Percentiles rank a stretch among this genome's conserved stretches.
These are phyloP conservation scores for Lagenidium sp. DNA, from an alignment of 352 stramenopile genomes.

Conservation along the genomic window DNA sequence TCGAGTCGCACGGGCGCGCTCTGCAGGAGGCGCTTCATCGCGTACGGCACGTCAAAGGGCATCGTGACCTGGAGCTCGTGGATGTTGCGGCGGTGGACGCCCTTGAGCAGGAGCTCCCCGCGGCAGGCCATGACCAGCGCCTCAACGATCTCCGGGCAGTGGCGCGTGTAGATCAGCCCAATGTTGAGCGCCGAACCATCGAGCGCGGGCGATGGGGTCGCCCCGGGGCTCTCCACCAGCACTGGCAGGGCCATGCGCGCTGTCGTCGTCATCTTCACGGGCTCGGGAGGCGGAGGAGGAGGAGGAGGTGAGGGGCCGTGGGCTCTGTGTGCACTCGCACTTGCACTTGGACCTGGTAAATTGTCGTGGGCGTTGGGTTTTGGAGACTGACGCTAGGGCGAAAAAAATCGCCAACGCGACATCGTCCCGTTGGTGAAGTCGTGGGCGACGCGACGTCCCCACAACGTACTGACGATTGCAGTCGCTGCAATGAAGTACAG, in stretches of 20 bases:
- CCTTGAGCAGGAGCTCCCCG: slow-evolving; percentile 19
- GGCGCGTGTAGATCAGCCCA: slow-evolving; percentile 14
- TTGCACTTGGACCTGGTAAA: no score
- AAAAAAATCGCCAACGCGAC: no score
- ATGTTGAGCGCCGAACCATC: slow-evolving; percentile 9
- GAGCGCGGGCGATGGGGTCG: slow-evolving; percentile 14
- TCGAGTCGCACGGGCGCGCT: slow-evolving; percentile 9
- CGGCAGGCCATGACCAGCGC: slow-evolving; percentile 15
- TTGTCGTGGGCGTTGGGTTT: no score
- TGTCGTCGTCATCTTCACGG: slow-evolving; percentile 9
- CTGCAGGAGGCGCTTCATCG: slow-evolving; percentile 14
- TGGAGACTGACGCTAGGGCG: no score
- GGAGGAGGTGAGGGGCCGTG: no score
- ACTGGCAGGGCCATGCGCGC: slow-evolving; percentile 16
- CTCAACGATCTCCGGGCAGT: slow-evolving; percentile 13
- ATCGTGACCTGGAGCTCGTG: slow-evolving; percentile 17
- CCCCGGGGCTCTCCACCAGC: slow-evolving; percentile 25
- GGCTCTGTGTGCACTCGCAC: no score
- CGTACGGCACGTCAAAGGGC: slow-evolving; percentile 19
- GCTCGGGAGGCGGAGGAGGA: not conserved
- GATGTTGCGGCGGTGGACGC: slow-evolving; percentile 13
- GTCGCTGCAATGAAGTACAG: no score
- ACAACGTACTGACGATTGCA: no score
- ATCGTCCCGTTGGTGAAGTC: no score
- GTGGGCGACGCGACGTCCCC: no score